A percentile compares a stretch with the other conserved stretches of the same genome.
Conservation (phyloP, 1,139 yeast genomes). For the Diutina ranongensis region DNA sequence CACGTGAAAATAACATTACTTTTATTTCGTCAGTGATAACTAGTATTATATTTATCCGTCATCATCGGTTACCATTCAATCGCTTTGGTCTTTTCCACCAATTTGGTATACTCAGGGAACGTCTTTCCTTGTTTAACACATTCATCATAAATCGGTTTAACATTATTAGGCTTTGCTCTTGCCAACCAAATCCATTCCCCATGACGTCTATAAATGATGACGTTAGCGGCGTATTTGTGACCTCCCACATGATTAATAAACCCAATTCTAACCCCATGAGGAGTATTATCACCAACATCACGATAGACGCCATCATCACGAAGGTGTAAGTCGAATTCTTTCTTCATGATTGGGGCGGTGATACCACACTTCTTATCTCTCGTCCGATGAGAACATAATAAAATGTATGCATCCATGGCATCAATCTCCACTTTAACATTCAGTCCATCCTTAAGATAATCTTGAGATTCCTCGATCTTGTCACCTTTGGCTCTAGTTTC, state of each 20-base stretch:
- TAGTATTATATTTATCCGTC: too few relatives aligned
- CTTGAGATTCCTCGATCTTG: slow-evolving; percentile 7
- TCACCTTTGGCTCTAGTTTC: slow-evolving; percentile 14
- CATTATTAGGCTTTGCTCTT: slow-evolving; percentile 68
- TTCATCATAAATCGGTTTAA: slow-evolving; percentile 61
- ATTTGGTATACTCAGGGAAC: slow-evolving; percentile 61
- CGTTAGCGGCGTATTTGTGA: slow-evolving; percentile 87
- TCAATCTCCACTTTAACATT: slow-evolving; percentile 14
- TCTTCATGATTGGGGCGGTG: slow-evolving; percentile 87
- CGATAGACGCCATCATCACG: slow-evolving; percentile 61
- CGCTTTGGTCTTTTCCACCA: slow-evolving; percentile 41
- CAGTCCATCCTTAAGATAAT: neutral
- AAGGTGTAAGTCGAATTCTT: slow-evolving; percentile 62
- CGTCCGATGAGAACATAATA: slow-evolving; percentile 80
- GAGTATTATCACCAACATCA: slow-evolving; percentile 61
- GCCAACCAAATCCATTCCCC: slow-evolving; percentile 88
- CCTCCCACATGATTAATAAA: slow-evolving; percentile 89
- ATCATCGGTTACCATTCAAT: slow-evolving; percentile 41
- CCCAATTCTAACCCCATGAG: slow-evolving; percentile 61
- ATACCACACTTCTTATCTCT: slow-evolving; percentile 91
- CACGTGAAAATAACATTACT: too few relatives aligned
- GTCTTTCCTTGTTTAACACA: slow-evolving; percentile 56
- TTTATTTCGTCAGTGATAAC: too few relatives aligned
- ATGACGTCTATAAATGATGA: slow-evolving; percentile 56
- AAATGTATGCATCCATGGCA: slow-evolving; percentile 42